These are phyloP conservation scores for Graphium sp. DNA, from an alignment of 2,329 filamentous ascomycete genomes.

Conservation along the genomic window DNA sequence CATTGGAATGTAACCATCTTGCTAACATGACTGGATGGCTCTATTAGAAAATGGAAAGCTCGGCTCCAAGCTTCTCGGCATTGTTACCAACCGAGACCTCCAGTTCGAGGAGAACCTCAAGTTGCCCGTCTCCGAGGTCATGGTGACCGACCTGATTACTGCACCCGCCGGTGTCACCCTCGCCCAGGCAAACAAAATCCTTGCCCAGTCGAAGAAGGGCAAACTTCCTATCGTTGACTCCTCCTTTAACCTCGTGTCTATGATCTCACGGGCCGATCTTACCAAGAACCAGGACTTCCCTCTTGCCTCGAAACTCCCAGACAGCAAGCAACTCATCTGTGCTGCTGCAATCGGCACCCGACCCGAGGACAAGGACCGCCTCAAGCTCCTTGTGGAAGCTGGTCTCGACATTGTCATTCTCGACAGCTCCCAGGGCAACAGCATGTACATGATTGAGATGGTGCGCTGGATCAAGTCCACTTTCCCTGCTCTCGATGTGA, in stretches of 20 bases:
- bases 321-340: conserved; percentile 94
- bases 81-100: conserved; percentile 94
- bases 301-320: conserved; percentile 83
- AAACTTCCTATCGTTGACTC: conserved; percentile 87
- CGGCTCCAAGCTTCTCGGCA: conserved; percentile 89
- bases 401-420: conserved; percentile 90
- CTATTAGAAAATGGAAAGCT: conserved; percentile 71
- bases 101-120: conserved; percentile 74
- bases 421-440: conserved; percentile 95
- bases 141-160: conserved; percentile 90
- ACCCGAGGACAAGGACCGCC: conserved; percentile 75
- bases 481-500: conserved; percentile 78
- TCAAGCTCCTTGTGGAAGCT: conserved; percentile 80
- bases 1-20: conserved; percentile 4
- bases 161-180: conserved; percentile 71
- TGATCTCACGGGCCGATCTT: conserved; percentile 86
- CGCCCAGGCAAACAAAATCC: conserved; percentile 77
- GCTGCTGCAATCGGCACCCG: conserved; percentile 92
- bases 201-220: conserved; percentile 94
- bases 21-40: conserved; percentile 4
- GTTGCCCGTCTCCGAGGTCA: conserved; percentile 69
- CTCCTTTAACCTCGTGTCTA: conserved; percentile 71
- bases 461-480: conserved; percentile 86
- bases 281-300: conserved; percentile 99
- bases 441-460: conserved; percentile 98